phyloP scores from a whole-genome alignment of 2,329 filamentous ascomycete species.

The Tolypocladium amazonense region DNA sequence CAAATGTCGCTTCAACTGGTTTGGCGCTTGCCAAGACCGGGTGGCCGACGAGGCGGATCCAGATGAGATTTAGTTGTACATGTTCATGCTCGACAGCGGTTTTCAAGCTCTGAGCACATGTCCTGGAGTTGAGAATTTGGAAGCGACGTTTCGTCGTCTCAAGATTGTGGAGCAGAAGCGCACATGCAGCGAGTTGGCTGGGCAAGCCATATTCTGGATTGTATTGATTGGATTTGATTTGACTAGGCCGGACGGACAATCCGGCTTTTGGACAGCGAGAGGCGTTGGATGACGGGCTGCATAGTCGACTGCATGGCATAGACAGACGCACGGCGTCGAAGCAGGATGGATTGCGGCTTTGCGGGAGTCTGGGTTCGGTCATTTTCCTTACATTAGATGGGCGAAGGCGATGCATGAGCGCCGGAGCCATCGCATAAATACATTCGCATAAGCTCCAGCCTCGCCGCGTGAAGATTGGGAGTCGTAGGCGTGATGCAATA shows the following conservation, averaged over 20 bases:
- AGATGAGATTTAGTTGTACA: conserved; percentile 19
- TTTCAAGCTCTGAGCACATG: not conserved
- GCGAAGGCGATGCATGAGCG: not conserved
- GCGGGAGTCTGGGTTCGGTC: not conserved
- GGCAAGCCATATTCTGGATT: not conserved
- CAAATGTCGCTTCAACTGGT: conserved; percentile 28
- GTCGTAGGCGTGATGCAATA: not conserved
- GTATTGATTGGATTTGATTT: not conserved
- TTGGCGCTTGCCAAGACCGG: conserved; percentile 31
- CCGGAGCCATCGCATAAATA: not conserved
- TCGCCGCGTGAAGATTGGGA: no score
- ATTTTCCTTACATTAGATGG: not conserved
- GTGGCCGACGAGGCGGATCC: conserved; percentile 12
- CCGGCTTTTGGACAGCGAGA: not conserved
- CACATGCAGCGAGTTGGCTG: not conserved
- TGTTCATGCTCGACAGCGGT: not conserved
- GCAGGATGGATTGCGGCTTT: not conserved
- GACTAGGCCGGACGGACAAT: not conserved
- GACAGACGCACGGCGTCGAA: not conserved
- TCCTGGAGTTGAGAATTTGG: not conserved
- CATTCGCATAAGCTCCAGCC: not conserved
- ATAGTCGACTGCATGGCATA: not conserved
- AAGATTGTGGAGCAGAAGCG: not conserved
- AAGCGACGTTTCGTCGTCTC: not conserved
- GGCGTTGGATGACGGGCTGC: not conserved